phyloP scores from a whole-genome alignment of 352 stramenopile genomes.

The Stramenopiles sp. region DNA sequence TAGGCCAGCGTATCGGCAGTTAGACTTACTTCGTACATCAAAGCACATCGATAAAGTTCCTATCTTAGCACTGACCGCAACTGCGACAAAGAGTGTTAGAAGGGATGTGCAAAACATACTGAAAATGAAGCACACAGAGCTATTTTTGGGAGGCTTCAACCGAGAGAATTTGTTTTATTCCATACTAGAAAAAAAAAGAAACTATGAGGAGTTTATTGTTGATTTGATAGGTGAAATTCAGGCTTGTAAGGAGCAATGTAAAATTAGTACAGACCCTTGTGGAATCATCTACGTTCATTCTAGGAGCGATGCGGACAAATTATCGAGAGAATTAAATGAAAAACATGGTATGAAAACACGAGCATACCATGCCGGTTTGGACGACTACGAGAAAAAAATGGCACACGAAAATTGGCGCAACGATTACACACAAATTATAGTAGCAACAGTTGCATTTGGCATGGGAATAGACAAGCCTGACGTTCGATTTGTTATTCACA shows the following conservation, averaged over 20 bases:
- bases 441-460: slow-evolving; percentile 77
- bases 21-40: background rate
- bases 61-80: slow-evolving; percentile 67
- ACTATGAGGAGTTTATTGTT: slow-evolving; percentile 29
- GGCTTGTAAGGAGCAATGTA: slow-evolving; percentile 34
- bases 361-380: slow-evolving; percentile 61
- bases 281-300: slow-evolving; percentile 77
- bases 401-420: slow-evolving; percentile 41
- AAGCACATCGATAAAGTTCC: slow-evolving; percentile 29
- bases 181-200: slow-evolving; percentile 35
- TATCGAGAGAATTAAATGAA: slow-evolving; percentile 44
- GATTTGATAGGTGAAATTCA: slow-evolving; percentile 43
- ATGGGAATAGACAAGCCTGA: slow-evolving; percentile 80
- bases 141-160: slow-evolving; percentile 69
- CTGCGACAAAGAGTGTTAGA: slow-evolving; percentile 45
- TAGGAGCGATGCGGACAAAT: slow-evolving; percentile 65
- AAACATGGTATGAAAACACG: slow-evolving; percentile 41
- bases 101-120: slow-evolving; percentile 46
- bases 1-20: slow-evolving; percentile 18
- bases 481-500: slow-evolving; percentile 65
- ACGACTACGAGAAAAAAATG: slow-evolving; percentile 26
- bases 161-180: slow-evolving; percentile 68
- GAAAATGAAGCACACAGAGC: slow-evolving; percentile 42
- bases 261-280: slow-evolving; percentile 25
- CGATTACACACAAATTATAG: slow-evolving; percentile 54